A percentile compares a stretch with the other conserved stretches of the same genome.
phyloP scores from a whole-genome alignment of 2,329 filamentous ascomycete genomes.

The Xylariaceae sp. region DNA sequence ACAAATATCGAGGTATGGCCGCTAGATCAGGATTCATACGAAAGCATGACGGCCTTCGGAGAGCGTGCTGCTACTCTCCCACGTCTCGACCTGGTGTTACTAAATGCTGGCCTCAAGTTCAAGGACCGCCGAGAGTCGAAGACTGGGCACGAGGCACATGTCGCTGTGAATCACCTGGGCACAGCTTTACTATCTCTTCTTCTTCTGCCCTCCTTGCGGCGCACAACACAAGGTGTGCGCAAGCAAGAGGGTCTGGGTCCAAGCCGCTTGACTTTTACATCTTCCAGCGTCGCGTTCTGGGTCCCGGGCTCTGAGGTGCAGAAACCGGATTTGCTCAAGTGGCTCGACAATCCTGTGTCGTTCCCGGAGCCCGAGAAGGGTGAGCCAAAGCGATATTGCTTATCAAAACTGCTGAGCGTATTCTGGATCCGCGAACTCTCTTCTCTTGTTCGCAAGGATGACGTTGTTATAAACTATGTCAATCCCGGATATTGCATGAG shows the following conservation, averaged over 20 bases:
- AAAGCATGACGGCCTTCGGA: conserved; percentile 15
- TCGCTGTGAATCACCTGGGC: conserved; percentile 16
- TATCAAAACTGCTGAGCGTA: conserved; percentile 16
- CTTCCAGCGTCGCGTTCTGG: conserved; percentile 16
- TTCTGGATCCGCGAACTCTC: conserved; percentile 20
- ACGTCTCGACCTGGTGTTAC: conserved; percentile 14
- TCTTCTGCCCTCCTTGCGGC: conserved; percentile 6
- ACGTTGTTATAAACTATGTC: conserved; percentile 10
- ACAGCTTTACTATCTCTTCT: conserved; percentile 18
- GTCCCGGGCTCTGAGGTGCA: conserved; percentile 6
- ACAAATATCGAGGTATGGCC: conserved; percentile 15
- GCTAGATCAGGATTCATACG: conserved; percentile 17
- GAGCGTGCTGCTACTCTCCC: conserved; percentile 4
- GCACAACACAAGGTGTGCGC: conserved; percentile 5
- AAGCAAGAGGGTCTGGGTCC: not conserved
- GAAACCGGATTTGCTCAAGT: conserved; percentile 6
- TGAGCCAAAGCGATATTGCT: conserved; percentile 9
- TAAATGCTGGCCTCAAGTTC: conserved; percentile 18
- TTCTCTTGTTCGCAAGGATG: not conserved
- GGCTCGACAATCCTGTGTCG: conserved; percentile 10
- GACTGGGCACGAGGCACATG: conserved; percentile 11
- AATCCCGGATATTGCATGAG: conserved; percentile 17
- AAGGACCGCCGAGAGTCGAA: conserved; percentile 3
- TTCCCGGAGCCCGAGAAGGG: conserved; percentile 2
- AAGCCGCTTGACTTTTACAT: conserved; percentile 9